Evolutionary conservation across 176 grass and related monocot genomes (phyloP), one percentile per base, ranked within the genome.

Genomic region (Carex parvula): DNA sequence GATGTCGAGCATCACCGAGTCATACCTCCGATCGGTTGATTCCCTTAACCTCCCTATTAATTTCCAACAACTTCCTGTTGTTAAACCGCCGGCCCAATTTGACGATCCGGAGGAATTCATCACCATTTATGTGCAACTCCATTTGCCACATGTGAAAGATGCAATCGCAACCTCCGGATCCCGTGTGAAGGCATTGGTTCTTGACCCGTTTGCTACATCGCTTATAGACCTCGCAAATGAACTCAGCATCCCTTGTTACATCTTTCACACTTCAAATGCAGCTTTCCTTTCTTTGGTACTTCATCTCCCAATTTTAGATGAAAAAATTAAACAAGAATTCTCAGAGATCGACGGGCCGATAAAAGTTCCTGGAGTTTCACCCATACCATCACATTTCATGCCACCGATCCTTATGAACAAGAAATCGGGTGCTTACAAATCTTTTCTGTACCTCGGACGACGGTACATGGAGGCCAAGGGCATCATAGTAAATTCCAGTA

Each of bases 141-240:
- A 92, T 41, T 65, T 63, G 62, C 55, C 87, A 1, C 90, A 89
- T 80, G 85, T 92, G 4, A 26, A 0, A 22, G 64, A 60, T 24
- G 90, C 87, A 2, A 16, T 85, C 24, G 14, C 68, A 44, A 52
- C n/a, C 24, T 12, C 75, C 18, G 50, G 16, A 59, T 32, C 55
- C 57, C 77, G 32, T 9, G 60, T 75, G 42, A 81, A 81, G 48
- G 66, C 79, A 10, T 80, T 94, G 71, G 83, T 94, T 29, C 5
- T 94, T 1, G 92, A 94, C 80, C 76, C 89, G n/a, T 91, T 94
- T 67, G 87, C 82, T 24, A 91, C 92, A 12, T 32, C 80, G 30
- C 55, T 86, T 33, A 42, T 94, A 15, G 89, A 91, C 58, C 89
- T 42, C 0, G 82, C 64, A 16, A 76, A 63, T 2, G 87, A 72